Evolutionary conservation across 2,329 filamentous ascomycete genomes (phyloP), one percentile per base, ranked within the genome.

Genomic region (Verticillium tricorpus): DNA sequence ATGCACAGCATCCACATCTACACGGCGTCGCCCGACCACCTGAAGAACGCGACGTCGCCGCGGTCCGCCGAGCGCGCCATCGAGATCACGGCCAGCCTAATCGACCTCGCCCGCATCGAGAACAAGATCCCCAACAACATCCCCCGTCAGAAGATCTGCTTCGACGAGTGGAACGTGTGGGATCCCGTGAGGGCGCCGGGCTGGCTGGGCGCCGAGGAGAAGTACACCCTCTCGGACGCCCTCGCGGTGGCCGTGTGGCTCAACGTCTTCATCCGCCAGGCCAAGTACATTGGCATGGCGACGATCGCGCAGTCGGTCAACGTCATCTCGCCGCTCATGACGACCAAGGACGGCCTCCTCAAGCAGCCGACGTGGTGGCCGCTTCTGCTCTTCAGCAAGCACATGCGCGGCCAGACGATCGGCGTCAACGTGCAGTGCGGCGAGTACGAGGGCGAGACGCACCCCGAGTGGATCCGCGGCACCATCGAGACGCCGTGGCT

Each of bases 141-240:
- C n/a, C 83, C 84, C 4, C 78, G 83, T 3, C 88, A 86, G 56
- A 89, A 82, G 59, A 91, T 93, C 71, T 93, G 90, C 79, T 93
- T 93, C 71, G 90, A 93, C 71, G 90, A 93, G 74, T 93, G 90
- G 90, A 93, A 93, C 72, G 89, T 93, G 9, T 93, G 90, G 90
- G 89, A 92, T 68, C 88, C 89, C 0, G 79, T 82, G 60, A 84
- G 89, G 9, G 89, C 90, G 0, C 88, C 88, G 0, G 90, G 90
- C 17, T 86, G 89, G 68, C 73, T 83, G 63, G 90, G 90, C 17
- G 90, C 88, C 6, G 90, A 93, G 74, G 89, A 93, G 71, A 78
- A 75, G 68, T 91, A 93, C 76, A 92, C 87, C 0, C 82, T 93
- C 8, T 91, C 88, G 0, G 90, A 93, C 67, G 89, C 89, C 1